A percentile compares a stretch with the other conserved stretches of the same genome.
phyloP scores from a whole-genome alignment of 495 filamentous ascomycete species.

The Astrothelium macrocarpum region DNA sequence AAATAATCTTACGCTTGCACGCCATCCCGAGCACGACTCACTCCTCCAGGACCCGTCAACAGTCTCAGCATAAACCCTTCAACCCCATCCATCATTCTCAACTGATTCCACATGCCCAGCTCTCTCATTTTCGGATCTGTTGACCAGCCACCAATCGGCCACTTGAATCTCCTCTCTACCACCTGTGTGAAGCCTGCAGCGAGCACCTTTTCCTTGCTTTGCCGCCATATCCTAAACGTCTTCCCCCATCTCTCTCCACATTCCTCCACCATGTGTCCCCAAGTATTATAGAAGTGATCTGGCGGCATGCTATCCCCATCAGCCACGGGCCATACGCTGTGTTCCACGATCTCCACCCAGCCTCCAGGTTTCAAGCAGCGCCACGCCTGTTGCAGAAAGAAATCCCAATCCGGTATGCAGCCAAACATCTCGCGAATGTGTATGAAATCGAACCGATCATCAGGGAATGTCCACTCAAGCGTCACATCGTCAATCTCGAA shows the following conservation, averaged over 20 bases:
- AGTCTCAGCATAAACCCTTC: slow-evolving; percentile 26
- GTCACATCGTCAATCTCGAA: slow-evolving; percentile 28
- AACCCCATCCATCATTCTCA: slow-evolving; percentile 25
- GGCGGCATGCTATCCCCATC: slow-evolving; percentile 19
- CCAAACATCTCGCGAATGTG: slow-evolving; percentile 26
- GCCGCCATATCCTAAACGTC: background rate
- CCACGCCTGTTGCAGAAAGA: slow-evolving; percentile 20
- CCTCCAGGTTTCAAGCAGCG: slow-evolving; percentile 24
- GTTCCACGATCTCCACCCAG: slow-evolving; percentile 26
- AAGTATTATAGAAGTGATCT: slow-evolving; percentile 19
- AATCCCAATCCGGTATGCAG: slow-evolving; percentile 26
- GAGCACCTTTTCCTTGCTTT: slow-evolving; percentile 8
- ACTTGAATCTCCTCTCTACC: slow-evolving; percentile 21
- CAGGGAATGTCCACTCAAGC: slow-evolving; percentile 26
- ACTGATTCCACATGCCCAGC: slow-evolving; percentile 27
- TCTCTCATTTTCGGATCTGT: slow-evolving; percentile 23
- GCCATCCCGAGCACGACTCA: background rate
- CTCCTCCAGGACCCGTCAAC: slow-evolving; percentile 16
- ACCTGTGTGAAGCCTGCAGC: slow-evolving; percentile 27
- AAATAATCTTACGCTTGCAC: background rate
- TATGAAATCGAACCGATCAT: slow-evolving; percentile 28
- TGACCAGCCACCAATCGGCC: slow-evolving; percentile 26
- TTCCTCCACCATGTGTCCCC: slow-evolving; percentile 16
- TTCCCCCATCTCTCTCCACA: background rate
- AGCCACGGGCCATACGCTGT: slow-evolving; percentile 15